A percentile compares a stretch with the other conserved stretches of the same genome.
These are phyloP conservation scores for Wallemia ichthyophaga DNA, from an alignment of 1,284 basidiomycete species.

Conservation along the genomic window DNA sequence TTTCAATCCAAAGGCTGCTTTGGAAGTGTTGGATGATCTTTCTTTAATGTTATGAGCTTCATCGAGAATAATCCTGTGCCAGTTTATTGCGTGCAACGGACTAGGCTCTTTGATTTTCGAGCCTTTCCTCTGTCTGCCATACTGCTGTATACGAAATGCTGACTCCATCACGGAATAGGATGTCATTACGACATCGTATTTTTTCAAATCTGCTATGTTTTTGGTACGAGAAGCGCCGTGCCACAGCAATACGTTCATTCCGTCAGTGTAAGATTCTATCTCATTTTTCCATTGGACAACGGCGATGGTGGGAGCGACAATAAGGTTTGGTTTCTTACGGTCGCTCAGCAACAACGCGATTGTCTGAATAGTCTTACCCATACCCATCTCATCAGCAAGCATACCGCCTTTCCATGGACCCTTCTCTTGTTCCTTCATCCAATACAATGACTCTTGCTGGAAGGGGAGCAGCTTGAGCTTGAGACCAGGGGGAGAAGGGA, in stretches of 20 bases:
- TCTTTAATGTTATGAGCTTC: conserved; percentile 77
- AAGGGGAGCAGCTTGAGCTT: conserved; percentile 32
- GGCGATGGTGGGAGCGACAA: conserved; percentile 83
- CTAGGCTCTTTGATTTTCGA: conserved; percentile 66
- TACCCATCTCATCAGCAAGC: conserved; percentile 84
- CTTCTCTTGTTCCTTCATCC: conserved; percentile 86
- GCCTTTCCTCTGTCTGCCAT: conserved; percentile 64
- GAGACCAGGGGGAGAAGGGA: conserved; percentile 46
- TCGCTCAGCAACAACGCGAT: conserved; percentile 65
- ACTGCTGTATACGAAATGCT: conserved; percentile 70
- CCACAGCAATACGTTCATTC: conserved; percentile 46
- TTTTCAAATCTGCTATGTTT: conserved; percentile 34
- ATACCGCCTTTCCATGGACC: conserved; percentile 71
- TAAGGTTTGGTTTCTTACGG: conserved; percentile 47
- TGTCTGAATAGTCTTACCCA: conserved; percentile 98
- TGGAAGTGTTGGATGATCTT: conserved; percentile 76
- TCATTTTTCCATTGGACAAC: conserved; percentile 98
- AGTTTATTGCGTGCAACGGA: conserved; percentile 52
- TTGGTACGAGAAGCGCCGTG: conserved; percentile 41
- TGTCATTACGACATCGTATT: conserved; percentile 49
- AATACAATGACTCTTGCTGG: conserved; percentile 73
- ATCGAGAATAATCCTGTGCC: conserved; percentile 64
- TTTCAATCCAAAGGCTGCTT: conserved; percentile 67
- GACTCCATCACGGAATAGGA: conserved; percentile 50
- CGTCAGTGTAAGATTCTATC: conserved; percentile 29